Percentiles rank a stretch among this genome's conserved stretches.
Evolutionary conservation across 2,329 filamentous ascomycete species (phyloP).

Genomic region (Pseudocercospora macadamiae): DNA sequence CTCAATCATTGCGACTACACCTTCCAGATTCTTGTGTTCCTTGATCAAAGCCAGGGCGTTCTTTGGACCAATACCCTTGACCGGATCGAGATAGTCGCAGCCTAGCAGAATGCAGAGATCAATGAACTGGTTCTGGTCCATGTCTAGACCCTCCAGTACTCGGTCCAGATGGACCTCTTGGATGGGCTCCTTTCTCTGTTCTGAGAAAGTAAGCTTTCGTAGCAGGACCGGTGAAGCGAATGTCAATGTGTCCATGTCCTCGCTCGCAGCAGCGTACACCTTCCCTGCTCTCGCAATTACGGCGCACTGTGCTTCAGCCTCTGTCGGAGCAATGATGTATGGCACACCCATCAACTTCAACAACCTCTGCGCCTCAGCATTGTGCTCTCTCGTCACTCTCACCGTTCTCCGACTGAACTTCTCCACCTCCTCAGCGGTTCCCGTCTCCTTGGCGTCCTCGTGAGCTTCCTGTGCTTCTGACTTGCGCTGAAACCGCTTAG

Average conservation of each 20-base stretch:
- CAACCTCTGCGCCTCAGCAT: slow-evolving; percentile 87
- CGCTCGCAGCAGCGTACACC: slow-evolving; percentile 93
- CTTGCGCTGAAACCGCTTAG: slow-evolving; percentile 94
- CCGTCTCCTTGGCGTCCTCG: slow-evolving; percentile 95
- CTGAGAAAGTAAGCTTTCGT: slow-evolving; percentile 92
- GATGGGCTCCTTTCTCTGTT: slow-evolving; percentile 96
- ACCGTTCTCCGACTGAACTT: slow-evolving; percentile 95
- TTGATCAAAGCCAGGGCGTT: slow-evolving; percentile 93
- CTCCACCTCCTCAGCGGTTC: slow-evolving; percentile 95
- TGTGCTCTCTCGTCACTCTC: slow-evolving; percentile 93
- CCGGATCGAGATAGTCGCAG: slow-evolving; percentile 95
- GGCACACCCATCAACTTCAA: slow-evolving; percentile 95
- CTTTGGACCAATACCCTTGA: slow-evolving; percentile 89
- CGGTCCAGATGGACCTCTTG: slow-evolving; percentile 90
- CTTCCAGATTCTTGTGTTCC: slow-evolving; percentile 85
- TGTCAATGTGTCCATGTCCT: slow-evolving; percentile 98
- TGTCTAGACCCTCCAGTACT: slow-evolving; percentile 81
- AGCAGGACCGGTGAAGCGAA: slow-evolving; percentile 91
- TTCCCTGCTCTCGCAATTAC: slow-evolving; percentile 86
- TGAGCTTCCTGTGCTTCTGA: slow-evolving; percentile 85
- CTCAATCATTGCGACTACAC: slow-evolving; percentile 78
- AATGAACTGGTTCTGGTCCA: slow-evolving; percentile 90
- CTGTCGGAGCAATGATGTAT: slow-evolving; percentile 91
- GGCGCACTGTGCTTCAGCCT: slow-evolving; percentile 96
- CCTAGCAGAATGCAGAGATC: slow-evolving; percentile 97